phyloP scores from a whole-genome alignment of 208 protist species.

The Crithidia acanthocephali region DNA sequence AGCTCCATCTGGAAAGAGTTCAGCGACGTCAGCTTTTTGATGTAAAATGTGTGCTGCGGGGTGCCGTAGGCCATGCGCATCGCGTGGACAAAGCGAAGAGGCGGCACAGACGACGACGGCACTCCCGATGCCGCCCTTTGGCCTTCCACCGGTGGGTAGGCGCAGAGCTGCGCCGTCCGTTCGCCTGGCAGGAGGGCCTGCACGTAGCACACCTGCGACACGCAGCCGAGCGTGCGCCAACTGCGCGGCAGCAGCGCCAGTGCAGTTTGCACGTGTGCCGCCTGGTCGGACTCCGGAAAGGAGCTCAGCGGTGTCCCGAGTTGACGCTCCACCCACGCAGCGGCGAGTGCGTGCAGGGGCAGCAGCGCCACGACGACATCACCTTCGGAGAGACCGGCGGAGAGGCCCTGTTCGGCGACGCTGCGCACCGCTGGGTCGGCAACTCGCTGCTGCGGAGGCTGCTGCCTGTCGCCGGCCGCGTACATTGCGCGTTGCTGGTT shows the following conservation, averaged over 20 bases:
- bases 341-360: conserved; percentile 48
- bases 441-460: background rate
- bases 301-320: conserved; percentile 1
- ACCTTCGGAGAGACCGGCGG: conserved; percentile 46
- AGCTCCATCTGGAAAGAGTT: conserved; percentile 47
- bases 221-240: conserved; percentile 65
- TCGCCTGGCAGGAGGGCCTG: conserved; percentile 30
- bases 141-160: conserved; percentile 21
- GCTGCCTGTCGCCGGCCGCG: background rate
- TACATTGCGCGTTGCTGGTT: background rate
- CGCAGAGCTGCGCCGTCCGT: conserved; percentile 41
- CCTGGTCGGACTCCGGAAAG: conserved; percentile 3
- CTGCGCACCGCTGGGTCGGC: conserved; percentile 5
- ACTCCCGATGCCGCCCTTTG: background rate
- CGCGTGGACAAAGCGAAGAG: conserved; percentile 59
- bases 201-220: conserved; percentile 71
- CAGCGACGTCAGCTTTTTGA: conserved; percentile 59
- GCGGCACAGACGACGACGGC: background rate
- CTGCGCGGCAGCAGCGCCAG: conserved; percentile 34
- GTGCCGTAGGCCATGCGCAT: conserved; percentile 43
- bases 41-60: conserved; percentile 38
- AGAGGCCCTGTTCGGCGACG: conserved; percentile 22
- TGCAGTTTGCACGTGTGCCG: conserved; percentile 9
- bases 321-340: conserved; percentile 35
- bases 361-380: conserved; percentile 71